Conservation (phyloP, 139 green algal species). For the Raphidocelis subcapitata region DNA sequence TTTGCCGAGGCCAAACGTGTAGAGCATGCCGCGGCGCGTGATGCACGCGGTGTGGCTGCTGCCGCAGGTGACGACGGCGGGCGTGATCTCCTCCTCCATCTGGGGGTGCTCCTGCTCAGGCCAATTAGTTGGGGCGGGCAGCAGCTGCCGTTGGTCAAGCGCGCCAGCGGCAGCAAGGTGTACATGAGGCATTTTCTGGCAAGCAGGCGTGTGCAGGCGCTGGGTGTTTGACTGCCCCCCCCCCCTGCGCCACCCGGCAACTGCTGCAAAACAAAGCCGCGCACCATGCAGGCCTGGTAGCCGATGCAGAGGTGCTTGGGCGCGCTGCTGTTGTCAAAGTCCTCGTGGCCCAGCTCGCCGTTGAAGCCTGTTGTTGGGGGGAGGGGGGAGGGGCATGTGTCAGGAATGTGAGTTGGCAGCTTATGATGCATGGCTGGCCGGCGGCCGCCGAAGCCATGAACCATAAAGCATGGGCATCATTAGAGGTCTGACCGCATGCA, state of each 20-base stretch:
- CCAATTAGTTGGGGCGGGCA: slow-evolving; percentile 7
- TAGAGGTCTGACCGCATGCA: too few species aligned
- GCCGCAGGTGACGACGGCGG: slow-evolving; percentile 71
- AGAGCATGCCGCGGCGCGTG: slow-evolving; percentile 38
- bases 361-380: slow-evolving; percentile 70
- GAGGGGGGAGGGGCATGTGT: slow-evolving; percentile 19
- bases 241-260: too few species aligned
- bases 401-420: too few species aligned
- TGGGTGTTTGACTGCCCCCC: not conserved
- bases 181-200: slow-evolving; percentile 2
- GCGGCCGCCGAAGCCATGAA: not conserved
- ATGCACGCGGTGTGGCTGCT: slow-evolving; percentile 61
- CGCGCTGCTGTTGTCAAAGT: slow-evolving; percentile 34
- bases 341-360: slow-evolving; percentile 69
- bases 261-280: too few species aligned
- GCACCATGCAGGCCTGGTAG: slow-evolving; percentile 42
- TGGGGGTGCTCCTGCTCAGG: slow-evolving; percentile 33
- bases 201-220: not conserved
- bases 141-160: slow-evolving; percentile 3
- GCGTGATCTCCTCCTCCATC: slow-evolving; percentile 62
- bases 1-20: too few species aligned
- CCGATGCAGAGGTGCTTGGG: slow-evolving; percentile 40
- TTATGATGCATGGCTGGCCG: not conserved
- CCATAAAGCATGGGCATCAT: not conserved
- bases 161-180: slow-evolving; percentile 17